Evolutionary conservation across 345 rosid species (phyloP).

Genomic region (Erucastrum elatum): DNA sequence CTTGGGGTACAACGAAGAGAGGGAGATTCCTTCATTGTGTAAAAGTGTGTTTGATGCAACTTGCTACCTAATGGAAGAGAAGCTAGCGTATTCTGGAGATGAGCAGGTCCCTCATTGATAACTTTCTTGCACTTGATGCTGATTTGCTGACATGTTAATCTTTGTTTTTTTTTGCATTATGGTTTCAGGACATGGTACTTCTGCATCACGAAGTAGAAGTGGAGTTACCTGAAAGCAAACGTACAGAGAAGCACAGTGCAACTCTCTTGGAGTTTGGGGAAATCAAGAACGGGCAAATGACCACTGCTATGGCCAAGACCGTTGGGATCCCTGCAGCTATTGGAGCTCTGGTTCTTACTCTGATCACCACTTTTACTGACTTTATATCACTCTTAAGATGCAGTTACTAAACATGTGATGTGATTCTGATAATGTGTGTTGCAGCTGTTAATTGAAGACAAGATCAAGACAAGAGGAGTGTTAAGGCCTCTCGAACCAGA

Average conservation of each 20-base stretch:
- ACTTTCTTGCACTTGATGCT: constrained; percentile 2
- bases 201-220: constrained; percentile 85
- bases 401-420: no score
- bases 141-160: neutral
- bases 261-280: constrained; percentile 84
- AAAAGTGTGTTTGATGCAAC: constrained; percentile 60
- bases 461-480: constrained; percentile 78
- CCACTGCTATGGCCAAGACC: constrained; percentile 85
- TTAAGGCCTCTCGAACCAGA: constrained; percentile 81
- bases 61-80: constrained; percentile 82
- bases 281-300: constrained; percentile 53
- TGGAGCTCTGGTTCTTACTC: constrained; percentile 69
- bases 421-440: no score
- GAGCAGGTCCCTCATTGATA: constrained; percentile 64
- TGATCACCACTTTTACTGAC: neutral
- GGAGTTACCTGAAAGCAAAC: constrained; percentile 62
- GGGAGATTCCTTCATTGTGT: constrained; percentile 63
- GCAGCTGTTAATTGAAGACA: constrained; percentile 79
- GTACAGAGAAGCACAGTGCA: constrained; percentile 55
- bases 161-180: no score
- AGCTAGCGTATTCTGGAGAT: constrained; percentile 60
- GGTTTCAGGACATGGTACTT: constrained; percentile 96
- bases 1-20: constrained; percentile 68
- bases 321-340: constrained; percentile 90
- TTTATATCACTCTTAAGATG: neutral